A percentile compares a stretch with the other conserved stretches of the same genome.
These are phyloP conservation scores for Hanseniaspora clermontiae DNA, from an alignment of 805 yeast genomes.

Conservation along the genomic window DNA sequence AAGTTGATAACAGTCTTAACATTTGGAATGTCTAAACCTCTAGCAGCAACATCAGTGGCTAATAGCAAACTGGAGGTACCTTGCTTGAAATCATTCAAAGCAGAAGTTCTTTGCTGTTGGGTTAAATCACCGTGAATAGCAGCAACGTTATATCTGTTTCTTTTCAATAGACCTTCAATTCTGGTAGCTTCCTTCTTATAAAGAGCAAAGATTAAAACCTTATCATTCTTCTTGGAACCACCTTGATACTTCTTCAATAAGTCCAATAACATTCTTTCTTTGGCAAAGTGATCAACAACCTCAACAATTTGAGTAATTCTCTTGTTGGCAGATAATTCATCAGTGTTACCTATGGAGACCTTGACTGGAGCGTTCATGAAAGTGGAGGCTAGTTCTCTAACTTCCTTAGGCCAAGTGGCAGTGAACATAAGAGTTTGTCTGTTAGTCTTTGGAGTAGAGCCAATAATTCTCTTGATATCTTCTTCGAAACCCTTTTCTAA, in stretches of 20 bases:
- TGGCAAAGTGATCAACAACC: conserved; percentile 69
- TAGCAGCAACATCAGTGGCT: conserved; percentile 97
- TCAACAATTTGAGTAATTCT: conserved; percentile 88
- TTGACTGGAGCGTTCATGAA: conserved; percentile 81
- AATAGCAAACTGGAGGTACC: conserved; percentile 66
- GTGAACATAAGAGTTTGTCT: conserved; percentile 97
- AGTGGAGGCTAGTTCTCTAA: conserved; percentile 74
- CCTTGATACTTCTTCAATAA: conserved; percentile 63
- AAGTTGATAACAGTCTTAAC: conserved; percentile 89
- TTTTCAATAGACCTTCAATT: conserved; percentile 60
- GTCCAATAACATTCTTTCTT: conserved; percentile 63
- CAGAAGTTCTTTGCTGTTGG: conserved; percentile 82
- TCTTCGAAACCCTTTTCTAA: conserved; percentile 96
- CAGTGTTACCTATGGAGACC: conserved; percentile 86
- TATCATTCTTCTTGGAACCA: conserved; percentile 56
- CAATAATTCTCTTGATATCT: conserved; percentile 76
- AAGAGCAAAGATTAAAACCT: conserved; percentile 80
- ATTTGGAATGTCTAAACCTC: conserved; percentile 95
- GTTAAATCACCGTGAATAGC: conserved; percentile 94
- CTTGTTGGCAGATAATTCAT: conserved; percentile 87
- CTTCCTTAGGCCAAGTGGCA: conserved; percentile 99
- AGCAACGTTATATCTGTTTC: conserved; percentile 68
- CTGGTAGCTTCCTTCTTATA: conserved; percentile 95
- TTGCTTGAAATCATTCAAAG: conserved; percentile 70
- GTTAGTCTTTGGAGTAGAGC: conserved; percentile 36